These are phyloP conservation scores for Vinca minor DNA, from an alignment of 257 asterid genomes.

Conservation along the genomic window DNA sequence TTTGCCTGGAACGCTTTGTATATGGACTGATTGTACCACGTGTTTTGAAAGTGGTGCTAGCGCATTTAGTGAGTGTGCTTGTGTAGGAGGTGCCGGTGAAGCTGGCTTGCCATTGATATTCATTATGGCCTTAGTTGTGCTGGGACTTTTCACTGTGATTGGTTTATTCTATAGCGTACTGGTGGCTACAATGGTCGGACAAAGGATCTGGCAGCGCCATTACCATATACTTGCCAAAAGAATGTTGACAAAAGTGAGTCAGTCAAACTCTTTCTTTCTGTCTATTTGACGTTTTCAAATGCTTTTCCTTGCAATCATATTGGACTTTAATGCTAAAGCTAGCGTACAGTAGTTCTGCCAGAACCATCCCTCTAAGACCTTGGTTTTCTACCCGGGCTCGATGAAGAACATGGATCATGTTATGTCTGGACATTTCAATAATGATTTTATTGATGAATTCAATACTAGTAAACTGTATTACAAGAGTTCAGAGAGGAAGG, in stretches of 20 bases:
- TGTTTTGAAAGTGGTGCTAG: slow-evolving; percentile 90
- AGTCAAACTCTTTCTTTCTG: slow-evolving; percentile 1
- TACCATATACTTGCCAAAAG: slow-evolving; percentile 92
- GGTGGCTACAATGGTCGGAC: slow-evolving; percentile 95
- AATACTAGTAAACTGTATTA: too few relatives aligned
- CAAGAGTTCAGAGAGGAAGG: too few relatives aligned
- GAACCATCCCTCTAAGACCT: too few relatives aligned
- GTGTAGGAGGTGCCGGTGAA: slow-evolving; percentile 96
- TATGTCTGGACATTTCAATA: too few relatives aligned
- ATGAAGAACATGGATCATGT: too few relatives aligned
- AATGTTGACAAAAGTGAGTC: slow-evolving; percentile 83
- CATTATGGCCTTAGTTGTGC: slow-evolving; percentile 66
- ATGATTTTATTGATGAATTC: too few relatives aligned
- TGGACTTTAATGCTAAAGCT: not conserved
- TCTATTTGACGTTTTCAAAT: too few relatives aligned
- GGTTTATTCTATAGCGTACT: slow-evolving; percentile 85
- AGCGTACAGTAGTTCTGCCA: too few relatives aligned
- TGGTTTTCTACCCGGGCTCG: too few relatives aligned
- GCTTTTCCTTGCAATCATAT: too few relatives aligned
- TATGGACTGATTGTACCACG: slow-evolving; percentile 97
- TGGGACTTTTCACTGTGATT: slow-evolving; percentile 77
- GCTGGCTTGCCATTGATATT: slow-evolving; percentile 80
- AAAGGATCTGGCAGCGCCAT: slow-evolving; percentile 97
- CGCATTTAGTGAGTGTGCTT: slow-evolving; percentile 78
- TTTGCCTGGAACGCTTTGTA: slow-evolving; percentile 94